Evolutionary conservation across 2,329 filamentous ascomycete genomes (phyloP), one percentile per base, ranked within the genome.

Genomic region (Celoporthe dispersa): DNA sequence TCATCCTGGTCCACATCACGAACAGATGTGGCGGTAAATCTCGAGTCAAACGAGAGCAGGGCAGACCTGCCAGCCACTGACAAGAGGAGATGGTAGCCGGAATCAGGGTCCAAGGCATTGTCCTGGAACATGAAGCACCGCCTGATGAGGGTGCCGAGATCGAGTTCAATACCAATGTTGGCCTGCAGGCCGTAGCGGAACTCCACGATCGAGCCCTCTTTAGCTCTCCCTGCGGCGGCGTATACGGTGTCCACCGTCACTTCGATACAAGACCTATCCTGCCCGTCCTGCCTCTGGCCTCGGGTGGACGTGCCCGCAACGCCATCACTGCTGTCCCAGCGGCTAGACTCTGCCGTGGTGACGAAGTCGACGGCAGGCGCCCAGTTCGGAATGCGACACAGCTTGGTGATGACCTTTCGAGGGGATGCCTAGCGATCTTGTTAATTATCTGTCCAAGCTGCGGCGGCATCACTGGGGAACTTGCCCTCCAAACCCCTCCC

Each of bases 401-500:
- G 83, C 66, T 84, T 84, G 62, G 82, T 80, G 64, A 81, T 85
- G 35, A 85, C 79, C 71, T 87, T 80, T 73, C 89, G 86, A 66
- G 90, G 85, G 70, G 85, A 79, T 61, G 88, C 81, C 83, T 90
- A 69, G 63, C 16, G 57, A n/a, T 3, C 37, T 39, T 4, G 71
- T 61, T 39, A 68, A 60, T 48, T 8, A 16, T 8, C 11, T 57
- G 25, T 16, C 44, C 33, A 11, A 59, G 2, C 16, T 35, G 19
- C 44, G 22, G 53, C 37, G 11, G 28, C 28, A 25, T 14, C 2
- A 7, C 44, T 22, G 33, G 44, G 16, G 41, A 25, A 74, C 85
- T 81, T 79, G 92, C 90, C 79, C 90, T 88, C 83, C 92, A 95
- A 7, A 96, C 85, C 0, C 91, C 90, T 8, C 94, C 94, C 71